Evolutionary conservation across 352 stramenopile species (phyloP).

Genomic region (Pythium guiyangense): DNA sequence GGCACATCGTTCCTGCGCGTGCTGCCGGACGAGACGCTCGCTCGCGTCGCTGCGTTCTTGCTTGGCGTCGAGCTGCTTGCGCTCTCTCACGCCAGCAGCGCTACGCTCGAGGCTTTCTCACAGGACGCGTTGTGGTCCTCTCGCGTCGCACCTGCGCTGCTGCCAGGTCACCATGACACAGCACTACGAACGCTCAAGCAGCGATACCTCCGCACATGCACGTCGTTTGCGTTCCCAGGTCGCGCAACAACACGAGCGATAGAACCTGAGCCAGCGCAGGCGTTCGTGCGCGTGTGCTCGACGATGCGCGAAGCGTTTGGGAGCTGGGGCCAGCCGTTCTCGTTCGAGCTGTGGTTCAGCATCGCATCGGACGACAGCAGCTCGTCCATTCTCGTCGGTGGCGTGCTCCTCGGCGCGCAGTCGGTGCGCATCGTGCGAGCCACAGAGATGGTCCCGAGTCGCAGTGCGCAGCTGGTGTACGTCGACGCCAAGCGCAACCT

Average conservation of each 20-base stretch:
- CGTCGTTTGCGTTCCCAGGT: slow-evolving; percentile 4
- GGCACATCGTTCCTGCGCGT: neutral
- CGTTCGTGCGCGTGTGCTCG: slow-evolving; percentile 3
- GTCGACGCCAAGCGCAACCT: slow-evolving; percentile 15
- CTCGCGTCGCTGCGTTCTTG: slow-evolving; percentile 2
- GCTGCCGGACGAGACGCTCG: neutral
- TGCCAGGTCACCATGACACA: neutral
- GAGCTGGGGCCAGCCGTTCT: slow-evolving; percentile 9
- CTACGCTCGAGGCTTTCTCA: slow-evolving; percentile 4
- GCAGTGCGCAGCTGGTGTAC: slow-evolving; percentile 15
- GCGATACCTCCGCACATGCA: slow-evolving; percentile 1
- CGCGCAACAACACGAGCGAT: neutral
- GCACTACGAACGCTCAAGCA: neutral
- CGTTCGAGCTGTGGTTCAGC: slow-evolving; percentile 21
- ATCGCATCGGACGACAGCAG: slow-evolving; percentile 4
- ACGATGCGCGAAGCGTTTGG: slow-evolving; percentile 14
- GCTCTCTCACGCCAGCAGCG: slow-evolving; percentile 9
- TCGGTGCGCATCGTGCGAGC: neutral
- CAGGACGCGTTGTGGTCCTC: slow-evolving; percentile 1
- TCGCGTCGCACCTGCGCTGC: neutral
- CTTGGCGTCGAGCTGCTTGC: slow-evolving; percentile 10
- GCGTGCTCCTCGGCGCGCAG: slow-evolving; percentile 5
- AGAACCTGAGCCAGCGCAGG: no score
- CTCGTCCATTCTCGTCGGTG: slow-evolving; percentile 3
- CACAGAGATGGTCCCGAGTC: neutral